A percentile compares a stretch with the other conserved stretches of the same genome.
These are phyloP conservation scores for Puccinia novopanici DNA, from an alignment of 1,284 basidiomycete species.

Conservation along the genomic window DNA sequence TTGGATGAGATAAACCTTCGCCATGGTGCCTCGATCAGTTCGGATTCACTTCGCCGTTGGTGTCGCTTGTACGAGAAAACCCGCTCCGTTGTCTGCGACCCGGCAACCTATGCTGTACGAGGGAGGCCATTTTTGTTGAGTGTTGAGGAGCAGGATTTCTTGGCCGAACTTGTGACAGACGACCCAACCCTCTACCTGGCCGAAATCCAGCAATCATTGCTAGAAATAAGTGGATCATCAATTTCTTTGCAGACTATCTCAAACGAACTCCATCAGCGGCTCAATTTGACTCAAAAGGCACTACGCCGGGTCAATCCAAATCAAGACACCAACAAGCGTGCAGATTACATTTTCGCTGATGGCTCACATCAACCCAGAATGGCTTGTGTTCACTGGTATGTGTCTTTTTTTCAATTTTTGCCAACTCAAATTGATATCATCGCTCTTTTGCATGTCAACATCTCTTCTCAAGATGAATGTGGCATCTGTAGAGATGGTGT, in stretches of 20 bases:
- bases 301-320: slow-evolving; percentile 1
- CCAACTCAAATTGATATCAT: background rate
- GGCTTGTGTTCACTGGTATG: background rate
- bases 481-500: background rate
- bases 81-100: background rate
- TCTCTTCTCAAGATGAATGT: slow-evolving; percentile 14
- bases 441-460: background rate
- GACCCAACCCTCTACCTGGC: slow-evolving; percentile 1
- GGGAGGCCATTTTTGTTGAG: background rate
- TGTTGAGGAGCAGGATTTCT: background rate
- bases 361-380: background rate
- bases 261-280: background rate
- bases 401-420: background rate
- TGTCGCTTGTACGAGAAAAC: background rate
- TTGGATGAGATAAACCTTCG: background rate
- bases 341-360: background rate
- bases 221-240: background rate
- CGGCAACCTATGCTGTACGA: background rate
- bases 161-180: background rate
- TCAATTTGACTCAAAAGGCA: slow-evolving; percentile 4
- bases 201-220: background rate
- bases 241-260: background rate
- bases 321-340: background rate
- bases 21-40: background rate
- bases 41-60: background rate